Conservation (phyloP, 805 yeast species). For the Ogataea thermomethanolica region DNA sequence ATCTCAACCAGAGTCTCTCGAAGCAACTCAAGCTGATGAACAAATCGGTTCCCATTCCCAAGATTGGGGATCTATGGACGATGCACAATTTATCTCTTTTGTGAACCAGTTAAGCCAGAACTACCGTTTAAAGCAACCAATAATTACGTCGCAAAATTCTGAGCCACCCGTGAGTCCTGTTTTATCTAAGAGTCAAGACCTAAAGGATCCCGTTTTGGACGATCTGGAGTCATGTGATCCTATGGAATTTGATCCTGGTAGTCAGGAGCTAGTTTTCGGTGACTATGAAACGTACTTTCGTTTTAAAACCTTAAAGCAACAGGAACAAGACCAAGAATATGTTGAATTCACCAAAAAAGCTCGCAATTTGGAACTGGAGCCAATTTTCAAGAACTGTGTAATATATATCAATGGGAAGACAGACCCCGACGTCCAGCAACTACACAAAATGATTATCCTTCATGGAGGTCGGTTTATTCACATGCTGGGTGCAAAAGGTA, state of each 20-base stretch:
- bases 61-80: conserved; percentile 37
- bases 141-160: conserved; percentile 7
- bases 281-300: conserved; percentile 64
- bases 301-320: conserved; percentile 61
- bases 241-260: conserved; percentile 24
- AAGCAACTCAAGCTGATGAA: conserved; percentile 11
- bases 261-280: conserved; percentile 52
- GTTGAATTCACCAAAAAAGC: conserved; percentile 46
- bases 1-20: conserved; percentile 13
- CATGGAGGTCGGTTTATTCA: conserved; percentile 81
- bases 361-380: conserved; percentile 27
- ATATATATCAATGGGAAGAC: conserved; percentile 91
- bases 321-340: conserved; percentile 48
- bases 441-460: conserved; percentile 66
- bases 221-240: conserved; percentile 2
- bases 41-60: conserved; percentile 5
- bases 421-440: conserved; percentile 65
- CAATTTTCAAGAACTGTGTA: conserved; percentile 58
- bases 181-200: neutral
- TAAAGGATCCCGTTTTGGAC: neutral
- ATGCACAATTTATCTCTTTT: conserved; percentile 36
- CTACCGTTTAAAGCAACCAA: conserved; percentile 12
- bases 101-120: conserved; percentile 35
- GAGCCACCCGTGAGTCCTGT: too few species aligned
- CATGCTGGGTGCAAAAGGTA: conserved; percentile 63